Percentiles rank a stretch among this genome's conserved stretches.
Conservation (phyloP, 2,329 filamentous ascomycete species). For the Exserohilum turcica region DNA sequence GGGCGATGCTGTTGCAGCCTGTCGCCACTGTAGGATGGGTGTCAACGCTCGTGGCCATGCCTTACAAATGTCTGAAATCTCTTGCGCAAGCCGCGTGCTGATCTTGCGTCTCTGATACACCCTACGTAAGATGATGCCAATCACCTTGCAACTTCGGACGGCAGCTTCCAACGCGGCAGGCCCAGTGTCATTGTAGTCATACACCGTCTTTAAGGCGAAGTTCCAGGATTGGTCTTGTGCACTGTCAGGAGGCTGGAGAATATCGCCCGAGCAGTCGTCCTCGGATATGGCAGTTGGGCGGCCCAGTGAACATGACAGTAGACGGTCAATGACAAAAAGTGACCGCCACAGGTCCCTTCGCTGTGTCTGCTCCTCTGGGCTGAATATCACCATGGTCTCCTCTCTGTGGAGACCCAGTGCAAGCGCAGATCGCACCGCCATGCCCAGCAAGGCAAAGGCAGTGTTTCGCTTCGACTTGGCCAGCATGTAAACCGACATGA, state of each 20-base stretch:
- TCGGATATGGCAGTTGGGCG: slow-evolving; percentile 66
- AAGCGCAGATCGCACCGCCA: slow-evolving; percentile 66
- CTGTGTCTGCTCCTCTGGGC: slow-evolving; percentile 52
- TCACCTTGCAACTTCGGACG: slow-evolving; percentile 62
- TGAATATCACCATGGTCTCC: slow-evolving; percentile 63
- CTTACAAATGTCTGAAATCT: slow-evolving; percentile 61
- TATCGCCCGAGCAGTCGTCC: slow-evolving; percentile 63
- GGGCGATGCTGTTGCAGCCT: slow-evolving; percentile 53
- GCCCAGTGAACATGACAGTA: slow-evolving; percentile 66
- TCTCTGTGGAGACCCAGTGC: slow-evolving; percentile 66
- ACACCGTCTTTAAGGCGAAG: slow-evolving; percentile 14
- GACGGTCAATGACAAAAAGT: slow-evolving; percentile 67
- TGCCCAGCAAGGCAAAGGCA: slow-evolving; percentile 66
- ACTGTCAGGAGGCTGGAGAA: slow-evolving; percentile 41
- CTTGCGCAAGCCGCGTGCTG: slow-evolving; percentile 61
- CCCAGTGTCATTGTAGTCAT: slow-evolving; percentile 43
- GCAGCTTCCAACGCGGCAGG: slow-evolving; percentile 58
- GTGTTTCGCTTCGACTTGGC: slow-evolving; percentile 66
- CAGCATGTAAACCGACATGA: slow-evolving; percentile 70
- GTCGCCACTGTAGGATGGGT: slow-evolving; percentile 57
- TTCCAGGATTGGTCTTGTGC: slow-evolving; percentile 26
- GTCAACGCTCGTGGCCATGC: slow-evolving; percentile 58
- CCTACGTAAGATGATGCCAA: slow-evolving; percentile 63
- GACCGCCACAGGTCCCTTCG: slow-evolving; percentile 68
- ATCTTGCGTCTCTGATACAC: slow-evolving; percentile 66